Conservation (phyloP, 345 rosid species). For the Rhizophora mangle region DNA sequence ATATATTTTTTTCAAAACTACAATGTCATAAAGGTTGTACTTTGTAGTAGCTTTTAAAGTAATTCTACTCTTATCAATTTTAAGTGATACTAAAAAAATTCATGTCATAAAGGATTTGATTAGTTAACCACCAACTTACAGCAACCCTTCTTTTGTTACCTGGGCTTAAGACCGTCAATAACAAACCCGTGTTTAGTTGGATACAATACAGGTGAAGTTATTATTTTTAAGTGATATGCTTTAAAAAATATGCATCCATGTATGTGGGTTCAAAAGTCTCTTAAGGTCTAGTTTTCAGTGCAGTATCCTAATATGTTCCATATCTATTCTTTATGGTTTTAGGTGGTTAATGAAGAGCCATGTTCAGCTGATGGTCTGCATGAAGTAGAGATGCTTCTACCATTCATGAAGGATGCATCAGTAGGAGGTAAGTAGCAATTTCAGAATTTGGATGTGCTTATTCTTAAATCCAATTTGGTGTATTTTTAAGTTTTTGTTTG, state of each 20-base stretch:
- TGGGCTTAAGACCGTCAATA: too few relatives aligned
- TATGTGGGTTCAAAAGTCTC: neutral
- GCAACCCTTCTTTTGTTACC: too few relatives aligned
- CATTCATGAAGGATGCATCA: slow-evolving; percentile 58
- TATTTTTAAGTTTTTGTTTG: slow-evolving; percentile 11
- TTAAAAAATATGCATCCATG: neutral
- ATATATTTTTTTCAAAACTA: neutral
- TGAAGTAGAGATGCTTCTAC: slow-evolving; percentile 72
- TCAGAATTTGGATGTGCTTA: slow-evolving; percentile 8
- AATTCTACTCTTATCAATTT: too few relatives aligned
- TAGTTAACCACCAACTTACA: too few relatives aligned
- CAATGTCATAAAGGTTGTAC: neutral
- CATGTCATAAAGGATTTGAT: too few relatives aligned
- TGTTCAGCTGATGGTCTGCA: slow-evolving; percentile 53
- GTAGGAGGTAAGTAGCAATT: slow-evolving; percentile 46
- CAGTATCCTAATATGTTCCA: neutral
- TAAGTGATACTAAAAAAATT: too few relatives aligned
- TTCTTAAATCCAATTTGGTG: slow-evolving; percentile 3
- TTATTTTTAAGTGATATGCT: too few relatives aligned
- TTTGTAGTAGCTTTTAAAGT: too few relatives aligned
- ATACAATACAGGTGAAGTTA: too few relatives aligned
- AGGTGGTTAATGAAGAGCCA: slow-evolving; percentile 63
- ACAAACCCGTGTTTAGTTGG: too few relatives aligned
- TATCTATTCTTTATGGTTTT: slow-evolving; percentile 13
- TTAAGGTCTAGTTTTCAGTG: neutral